Evolutionary conservation across 306 rosid genomes (phyloP), one percentile per base, ranked within the genome.

Genomic region (Fagus crenata): DNA sequence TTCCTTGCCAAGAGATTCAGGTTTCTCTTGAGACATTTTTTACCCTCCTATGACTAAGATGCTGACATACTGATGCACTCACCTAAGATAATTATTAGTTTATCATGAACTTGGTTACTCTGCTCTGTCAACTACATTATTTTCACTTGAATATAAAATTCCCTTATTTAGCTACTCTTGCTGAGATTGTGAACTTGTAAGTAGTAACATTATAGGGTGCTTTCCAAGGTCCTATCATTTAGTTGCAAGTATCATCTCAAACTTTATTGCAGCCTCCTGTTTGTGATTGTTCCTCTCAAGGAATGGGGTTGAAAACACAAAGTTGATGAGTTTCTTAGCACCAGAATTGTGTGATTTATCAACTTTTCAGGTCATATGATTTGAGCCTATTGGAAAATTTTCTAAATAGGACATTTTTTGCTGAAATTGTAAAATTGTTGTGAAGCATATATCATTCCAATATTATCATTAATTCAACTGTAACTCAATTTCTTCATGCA

Each of bases 1-100:
- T 95, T 90, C 80, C 88, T 95, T 22, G 88, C 89, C 80, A 95
- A 95, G 91, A 84, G 14, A 87, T 95, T 95, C 96, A 95, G 98
- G 98, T 90, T 78, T 68, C 70, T 80, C 67, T 80, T 72, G 49
- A 46, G 2, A 51, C 15, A 43, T 22, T 33, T 8, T 41, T 80
- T 41, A 32, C 53, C 78, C 77, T 76, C 53, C 49, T 72, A 59
- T 40, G 35, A 41, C 60, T 79, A 61, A 61, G 40, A 46, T 85
- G 73, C 53, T 72, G n/a, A 64, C 61, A 49, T 17, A 53, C 17
- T 28, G 53, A 18, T 31, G 32, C n/a, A 12, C 28, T 15, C 14
- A 36, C 69, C 53, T 39, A 55, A 69, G 69, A 81, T 60, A 69
- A 61, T 49, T 68, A 28, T 60, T 55, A 5, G 46, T 78, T 18